Percentiles rank a stretch among this genome's conserved stretches.
phyloP scores from a whole-genome alignment of 768 basidiomycete species.

The Russula olivacea region DNA sequence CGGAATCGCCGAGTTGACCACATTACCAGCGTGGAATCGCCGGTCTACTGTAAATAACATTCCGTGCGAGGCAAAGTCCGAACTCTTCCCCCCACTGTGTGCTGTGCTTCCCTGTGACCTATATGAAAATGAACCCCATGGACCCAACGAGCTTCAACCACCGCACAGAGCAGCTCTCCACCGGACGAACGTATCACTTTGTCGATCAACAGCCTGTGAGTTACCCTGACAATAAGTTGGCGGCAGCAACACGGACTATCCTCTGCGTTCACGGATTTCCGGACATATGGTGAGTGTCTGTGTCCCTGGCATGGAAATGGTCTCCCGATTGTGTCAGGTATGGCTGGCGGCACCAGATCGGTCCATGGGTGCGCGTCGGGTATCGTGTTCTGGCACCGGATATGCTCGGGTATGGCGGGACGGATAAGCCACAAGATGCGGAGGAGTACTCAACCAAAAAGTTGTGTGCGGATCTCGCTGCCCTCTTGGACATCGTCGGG shows the following conservation, averaged over 20 bases:
- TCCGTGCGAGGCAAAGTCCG: no score
- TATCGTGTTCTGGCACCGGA: constrained; percentile 44
- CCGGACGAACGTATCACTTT: constrained; percentile 63
- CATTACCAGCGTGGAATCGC: no score
- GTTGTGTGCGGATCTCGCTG: constrained; percentile 32
- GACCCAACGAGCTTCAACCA: constrained; percentile 47
- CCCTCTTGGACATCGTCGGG: constrained; percentile 32
- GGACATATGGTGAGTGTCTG: constrained; percentile 43
- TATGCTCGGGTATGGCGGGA: constrained; percentile 43
- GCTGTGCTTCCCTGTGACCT: neutral
- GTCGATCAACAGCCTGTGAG: constrained; percentile 56
- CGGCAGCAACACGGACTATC: constrained; percentile 38
- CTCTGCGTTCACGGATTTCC: constrained; percentile 82
- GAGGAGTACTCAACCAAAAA: constrained; percentile 28
- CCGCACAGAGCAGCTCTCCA: constrained; percentile 44
- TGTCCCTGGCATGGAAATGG: neutral
- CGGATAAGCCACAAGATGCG: constrained; percentile 37
- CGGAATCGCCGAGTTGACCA: no score
- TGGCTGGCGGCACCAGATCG: constrained; percentile 41
- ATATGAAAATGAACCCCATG: constrained; percentile 31
- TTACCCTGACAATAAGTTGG: constrained; percentile 35
- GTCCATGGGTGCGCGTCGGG: constrained; percentile 36
- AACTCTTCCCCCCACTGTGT: neutral
- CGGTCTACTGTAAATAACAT: no score
- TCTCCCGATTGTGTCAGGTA: constrained; percentile 1